Conservation (phyloP, 2,329 filamentous ascomycete genomes). For the Metarhizium humberi region DNA sequence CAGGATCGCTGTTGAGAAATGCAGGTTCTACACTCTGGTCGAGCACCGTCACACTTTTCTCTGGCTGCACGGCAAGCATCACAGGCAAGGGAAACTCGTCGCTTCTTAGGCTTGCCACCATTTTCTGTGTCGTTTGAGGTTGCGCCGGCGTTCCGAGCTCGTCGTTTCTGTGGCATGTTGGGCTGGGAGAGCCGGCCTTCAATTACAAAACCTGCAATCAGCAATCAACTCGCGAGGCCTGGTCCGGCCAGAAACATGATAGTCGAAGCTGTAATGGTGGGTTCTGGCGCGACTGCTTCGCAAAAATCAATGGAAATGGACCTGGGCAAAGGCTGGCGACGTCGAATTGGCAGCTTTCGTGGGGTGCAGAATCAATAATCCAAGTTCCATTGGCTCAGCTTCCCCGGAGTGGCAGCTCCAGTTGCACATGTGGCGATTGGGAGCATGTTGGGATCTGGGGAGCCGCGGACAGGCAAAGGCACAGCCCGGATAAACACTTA, state of each 20-base stretch:
- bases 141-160: conserved; percentile 11
- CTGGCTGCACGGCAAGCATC: conserved; percentile 58
- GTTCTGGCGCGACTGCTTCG: not conserved
- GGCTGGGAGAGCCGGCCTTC: not conserved
- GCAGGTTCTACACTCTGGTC: conserved; percentile 60
- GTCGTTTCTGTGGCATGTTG: conserved; percentile 31
- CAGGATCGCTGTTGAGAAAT: conserved; percentile 53
- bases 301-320: not conserved
- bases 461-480: not conserved
- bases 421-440: not conserved
- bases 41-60: conserved; percentile 64
- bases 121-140: not conserved
- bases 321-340: not conserved
- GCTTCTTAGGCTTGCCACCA: conserved; percentile 37
- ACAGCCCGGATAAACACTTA: conserved; percentile 13
- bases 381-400: too few relatives aligned
- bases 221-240: not conserved
- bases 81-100: conserved; percentile 59
- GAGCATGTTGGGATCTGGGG: not conserved
- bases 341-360: not conserved
- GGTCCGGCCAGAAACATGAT: not conserved
- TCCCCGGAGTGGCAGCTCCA: too few relatives aligned
- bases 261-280: not conserved
- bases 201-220: not conserved
- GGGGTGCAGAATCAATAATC: too few relatives aligned